Conservation (phyloP, 352 stramenopile species). For the Peronospora destructor region DNA sequence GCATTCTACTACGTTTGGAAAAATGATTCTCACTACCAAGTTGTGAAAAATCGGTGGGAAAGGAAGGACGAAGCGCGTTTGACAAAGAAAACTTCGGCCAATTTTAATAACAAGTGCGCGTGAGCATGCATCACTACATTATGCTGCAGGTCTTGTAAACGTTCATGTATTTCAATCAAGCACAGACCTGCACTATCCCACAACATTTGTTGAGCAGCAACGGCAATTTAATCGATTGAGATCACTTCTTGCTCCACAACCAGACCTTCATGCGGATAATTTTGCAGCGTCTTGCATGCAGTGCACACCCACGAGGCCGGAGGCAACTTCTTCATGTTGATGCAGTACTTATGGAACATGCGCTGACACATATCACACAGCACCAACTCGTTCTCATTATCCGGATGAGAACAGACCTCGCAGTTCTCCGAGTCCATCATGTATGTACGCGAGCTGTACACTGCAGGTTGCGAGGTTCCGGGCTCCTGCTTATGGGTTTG, state of each 20-base stretch:
- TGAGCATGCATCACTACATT: slow-evolving; percentile 11
- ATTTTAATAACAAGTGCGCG: slow-evolving; percentile 16
- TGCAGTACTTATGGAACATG: slow-evolving; percentile 80
- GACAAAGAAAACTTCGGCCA: slow-evolving; percentile 19
- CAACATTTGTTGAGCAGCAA: slow-evolving; percentile 5
- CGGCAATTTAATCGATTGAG: slow-evolving; percentile 47
- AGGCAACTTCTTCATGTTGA: slow-evolving; percentile 70
- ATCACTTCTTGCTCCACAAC: slow-evolving; percentile 52
- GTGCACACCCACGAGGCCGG: slow-evolving; percentile 74
- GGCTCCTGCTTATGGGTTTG: slow-evolving; percentile 62
- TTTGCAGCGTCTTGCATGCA: slow-evolving; percentile 61
- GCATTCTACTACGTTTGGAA: slow-evolving; percentile 87
- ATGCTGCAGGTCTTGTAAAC: slow-evolving; percentile 10
- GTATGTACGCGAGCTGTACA: slow-evolving; percentile 65
- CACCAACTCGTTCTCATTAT: slow-evolving; percentile 66
- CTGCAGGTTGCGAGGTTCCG: slow-evolving; percentile 43
- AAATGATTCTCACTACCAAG: slow-evolving; percentile 77
- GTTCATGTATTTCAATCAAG: slow-evolving; percentile 28
- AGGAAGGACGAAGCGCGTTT: slow-evolving; percentile 33
- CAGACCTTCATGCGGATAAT: slow-evolving; percentile 53
- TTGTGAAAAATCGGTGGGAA: slow-evolving; percentile 73
- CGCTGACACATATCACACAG: slow-evolving; percentile 79
- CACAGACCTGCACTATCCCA: slow-evolving; percentile 8
- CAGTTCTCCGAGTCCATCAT: slow-evolving; percentile 72
- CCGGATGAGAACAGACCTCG: slow-evolving; percentile 44